These are phyloP conservation scores for Daldinia childiae DNA, from an alignment of 495 filamentous ascomycete species.

Conservation along the genomic window DNA sequence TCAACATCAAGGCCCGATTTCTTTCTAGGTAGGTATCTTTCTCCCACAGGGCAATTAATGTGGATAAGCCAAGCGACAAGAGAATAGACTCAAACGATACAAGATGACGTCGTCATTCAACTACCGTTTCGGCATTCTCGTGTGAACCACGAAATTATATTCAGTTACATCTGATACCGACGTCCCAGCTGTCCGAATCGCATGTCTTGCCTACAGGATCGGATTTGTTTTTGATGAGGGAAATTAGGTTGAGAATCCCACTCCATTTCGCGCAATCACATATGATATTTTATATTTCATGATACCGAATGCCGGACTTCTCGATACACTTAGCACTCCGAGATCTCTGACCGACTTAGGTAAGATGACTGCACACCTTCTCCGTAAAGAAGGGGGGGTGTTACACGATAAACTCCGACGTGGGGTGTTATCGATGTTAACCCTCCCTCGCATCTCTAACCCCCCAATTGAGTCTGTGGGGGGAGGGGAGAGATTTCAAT, in stretches of 20 bases:
- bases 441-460: slow-evolving; percentile 1
- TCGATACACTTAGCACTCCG: slow-evolving; percentile 10
- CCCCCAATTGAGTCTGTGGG: slow-evolving; percentile 21
- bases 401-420: slow-evolving; percentile 29
- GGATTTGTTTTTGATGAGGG: slow-evolving; percentile 4
- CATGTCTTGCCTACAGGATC: neutral
- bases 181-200: neutral
- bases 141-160: slow-evolving; percentile 1
- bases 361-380: slow-evolving; percentile 13
- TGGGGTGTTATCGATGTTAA: slow-evolving; percentile 14
- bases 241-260: slow-evolving; percentile 16
- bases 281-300: slow-evolving; percentile 13
- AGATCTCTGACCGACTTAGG: slow-evolving; percentile 24
- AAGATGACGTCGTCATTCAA: slow-evolving; percentile 8
- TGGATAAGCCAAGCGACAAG: slow-evolving; percentile 18
- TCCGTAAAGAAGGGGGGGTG: slow-evolving; percentile 6
- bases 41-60: slow-evolving; percentile 21
- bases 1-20: slow-evolving; percentile 19
- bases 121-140: slow-evolving; percentile 20
- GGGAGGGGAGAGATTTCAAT: too few relatives aligned
- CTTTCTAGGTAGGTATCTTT: neutral
- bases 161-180: neutral
- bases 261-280: neutral
- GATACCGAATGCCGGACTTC: slow-evolving; percentile 21
- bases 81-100: neutral